These are phyloP conservation scores for Mycena citricolor DNA, from an alignment of 1,284 basidiomycete species.

Conservation along the genomic window DNA sequence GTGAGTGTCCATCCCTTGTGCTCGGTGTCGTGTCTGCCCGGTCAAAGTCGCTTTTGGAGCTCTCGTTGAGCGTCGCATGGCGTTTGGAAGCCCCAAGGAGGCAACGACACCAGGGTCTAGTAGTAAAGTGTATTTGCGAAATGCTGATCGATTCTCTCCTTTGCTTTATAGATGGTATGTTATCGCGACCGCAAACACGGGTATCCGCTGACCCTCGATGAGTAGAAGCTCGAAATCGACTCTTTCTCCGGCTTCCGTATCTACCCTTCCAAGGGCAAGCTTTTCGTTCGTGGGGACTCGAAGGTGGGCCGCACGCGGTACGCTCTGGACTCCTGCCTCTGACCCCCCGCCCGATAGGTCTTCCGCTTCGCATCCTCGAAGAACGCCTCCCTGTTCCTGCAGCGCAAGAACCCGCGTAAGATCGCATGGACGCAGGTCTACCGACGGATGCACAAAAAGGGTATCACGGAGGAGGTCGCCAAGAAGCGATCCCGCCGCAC, in stretches of 20 bases:
- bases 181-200: background rate
- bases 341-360: slow-evolving; percentile 49
- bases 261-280: slow-evolving; percentile 94
- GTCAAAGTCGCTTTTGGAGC: too few species aligned
- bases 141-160: slow-evolving; percentile 17
- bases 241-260: slow-evolving; percentile 95
- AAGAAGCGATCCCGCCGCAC: slow-evolving; percentile 98
- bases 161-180: slow-evolving; percentile 51
- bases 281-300: slow-evolving; percentile 95
- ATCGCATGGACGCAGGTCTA: slow-evolving; percentile 98
- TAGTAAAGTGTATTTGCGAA: slow-evolving; percentile 4
- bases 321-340: slow-evolving; percentile 1
- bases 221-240: slow-evolving; percentile 96
- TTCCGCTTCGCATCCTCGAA: slow-evolving; percentile 92
- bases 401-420: slow-evolving; percentile 99
- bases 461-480: slow-evolving; percentile 96
- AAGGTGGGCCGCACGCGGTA: slow-evolving; percentile 61
- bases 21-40: too few species aligned
- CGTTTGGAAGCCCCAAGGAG: too few species aligned
- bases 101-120: too few species aligned
- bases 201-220: slow-evolving; percentile 28
- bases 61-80: too few species aligned
- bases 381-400: slow-evolving; percentile 95
- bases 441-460: slow-evolving; percentile 99
- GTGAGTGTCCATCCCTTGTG: too few species aligned